Conservation (phyloP, 305 asterid species). For the Solanum chacoense region DNA sequence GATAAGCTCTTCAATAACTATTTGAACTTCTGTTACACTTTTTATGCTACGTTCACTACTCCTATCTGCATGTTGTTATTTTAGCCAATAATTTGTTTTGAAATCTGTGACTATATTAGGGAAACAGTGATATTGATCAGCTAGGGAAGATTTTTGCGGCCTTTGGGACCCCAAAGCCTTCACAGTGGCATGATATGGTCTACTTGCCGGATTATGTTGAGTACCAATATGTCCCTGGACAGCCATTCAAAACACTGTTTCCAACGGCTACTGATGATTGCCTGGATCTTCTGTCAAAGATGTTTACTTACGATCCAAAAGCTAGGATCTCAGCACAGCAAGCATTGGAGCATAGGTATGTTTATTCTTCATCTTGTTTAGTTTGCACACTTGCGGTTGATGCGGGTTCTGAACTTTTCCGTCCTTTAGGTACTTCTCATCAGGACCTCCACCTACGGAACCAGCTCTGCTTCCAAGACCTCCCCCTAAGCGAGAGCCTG, state of each 20-base stretch:
- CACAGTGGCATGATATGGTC: conserved; percentile 89
- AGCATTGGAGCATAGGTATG: conserved; percentile 93
- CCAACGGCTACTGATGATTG: conserved; percentile 94
- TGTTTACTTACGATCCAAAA: conserved; percentile 88
- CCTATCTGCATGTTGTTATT: neutral
- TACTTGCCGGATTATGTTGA: conserved; percentile 96
- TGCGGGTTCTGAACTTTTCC: conserved; percentile 3
- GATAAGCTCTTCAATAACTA: neutral
- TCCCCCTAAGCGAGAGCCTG: conserved; percentile 67
- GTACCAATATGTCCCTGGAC: conserved; percentile 84
- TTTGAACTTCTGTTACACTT: neutral
- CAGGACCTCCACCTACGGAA: conserved; percentile 83
- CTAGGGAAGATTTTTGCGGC: conserved; percentile 88
- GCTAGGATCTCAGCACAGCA: conserved; percentile 84
- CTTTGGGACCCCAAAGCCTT: conserved; percentile 88
- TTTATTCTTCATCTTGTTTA: neutral
- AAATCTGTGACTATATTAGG: conserved; percentile 30
- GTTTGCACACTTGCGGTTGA: neutral
- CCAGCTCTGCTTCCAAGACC: conserved; percentile 93
- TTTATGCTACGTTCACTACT: neutral
- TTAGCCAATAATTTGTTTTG: neutral
- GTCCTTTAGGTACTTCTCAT: conserved; percentile 58
- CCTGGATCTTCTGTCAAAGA: conserved; percentile 75
- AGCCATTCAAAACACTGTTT: conserved; percentile 70
- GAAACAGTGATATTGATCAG: conserved; percentile 89